Percentiles rank a stretch among this genome's conserved stretches.
Conservation (phyloP, 768 basidiomycete species). For the Austroboletus festivus region DNA sequence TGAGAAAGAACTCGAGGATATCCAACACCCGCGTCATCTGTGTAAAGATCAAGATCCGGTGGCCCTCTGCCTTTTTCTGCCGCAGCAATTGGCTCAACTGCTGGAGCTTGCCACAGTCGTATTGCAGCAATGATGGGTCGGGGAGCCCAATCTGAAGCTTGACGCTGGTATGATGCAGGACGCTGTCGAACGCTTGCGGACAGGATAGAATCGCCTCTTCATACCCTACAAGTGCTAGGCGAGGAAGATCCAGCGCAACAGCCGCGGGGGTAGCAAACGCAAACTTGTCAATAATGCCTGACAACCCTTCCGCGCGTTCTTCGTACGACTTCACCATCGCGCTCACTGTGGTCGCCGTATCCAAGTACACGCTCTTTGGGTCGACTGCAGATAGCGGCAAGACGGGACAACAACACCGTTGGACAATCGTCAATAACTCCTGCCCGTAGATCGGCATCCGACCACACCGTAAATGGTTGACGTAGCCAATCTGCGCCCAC, state of each 20-base stretch:
- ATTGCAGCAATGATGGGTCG: slow-evolving; percentile 83
- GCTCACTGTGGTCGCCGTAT: slow-evolving; percentile 41
- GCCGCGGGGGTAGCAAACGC: slow-evolving; percentile 78
- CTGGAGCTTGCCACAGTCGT: slow-evolving; percentile 95
- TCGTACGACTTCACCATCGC: slow-evolving; percentile 61
- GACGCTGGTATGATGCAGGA: slow-evolving; percentile 70
- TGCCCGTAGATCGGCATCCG: slow-evolving; percentile 40
- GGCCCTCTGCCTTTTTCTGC: slow-evolving; percentile 81
- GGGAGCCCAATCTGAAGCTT: slow-evolving; percentile 94
- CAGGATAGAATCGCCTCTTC: slow-evolving; percentile 27
- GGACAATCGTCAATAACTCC: slow-evolving; percentile 43
- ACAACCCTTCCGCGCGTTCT: slow-evolving; percentile 54
- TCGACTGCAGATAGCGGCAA: slow-evolving; percentile 49
- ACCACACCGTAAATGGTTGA: slow-evolving; percentile 72
- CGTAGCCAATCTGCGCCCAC: slow-evolving; percentile 68
- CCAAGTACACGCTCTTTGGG: slow-evolving; percentile 37
- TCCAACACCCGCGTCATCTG: slow-evolving; percentile 96
- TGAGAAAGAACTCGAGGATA: slow-evolving; percentile 90
- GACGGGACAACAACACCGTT: slow-evolving; percentile 43
- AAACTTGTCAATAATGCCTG: slow-evolving; percentile 59
- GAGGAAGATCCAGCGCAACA: slow-evolving; percentile 72
- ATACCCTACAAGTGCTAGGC: slow-evolving; percentile 52
- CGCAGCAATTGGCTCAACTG: slow-evolving; percentile 75
- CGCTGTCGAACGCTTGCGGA: slow-evolving; percentile 55
- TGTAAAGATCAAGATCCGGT: slow-evolving; percentile 91